Conservation (phyloP, 2,329 filamentous ascomycete genomes). For the Epichloe gansuensis region DNA sequence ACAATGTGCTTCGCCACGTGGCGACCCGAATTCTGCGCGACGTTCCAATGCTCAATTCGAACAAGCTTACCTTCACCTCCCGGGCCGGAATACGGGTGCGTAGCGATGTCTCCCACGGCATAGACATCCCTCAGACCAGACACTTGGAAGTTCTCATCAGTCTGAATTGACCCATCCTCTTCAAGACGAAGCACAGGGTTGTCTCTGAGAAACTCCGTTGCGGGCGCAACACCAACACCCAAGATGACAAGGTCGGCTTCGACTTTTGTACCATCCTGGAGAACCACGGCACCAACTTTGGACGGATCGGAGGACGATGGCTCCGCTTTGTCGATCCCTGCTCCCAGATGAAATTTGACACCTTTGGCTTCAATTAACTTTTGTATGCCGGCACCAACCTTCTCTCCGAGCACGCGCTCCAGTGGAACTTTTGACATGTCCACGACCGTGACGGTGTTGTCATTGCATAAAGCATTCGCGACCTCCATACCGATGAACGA, state of each 20-base stretch:
- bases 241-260: constrained; percentile 84
- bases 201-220: constrained; percentile 68
- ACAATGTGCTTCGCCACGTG: constrained; percentile 67
- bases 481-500: constrained; percentile 98
- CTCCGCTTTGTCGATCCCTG: constrained; percentile 71
- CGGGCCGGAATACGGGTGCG: constrained; percentile 86
- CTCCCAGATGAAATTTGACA: constrained; percentile 76
- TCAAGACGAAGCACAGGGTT: constrained; percentile 61
- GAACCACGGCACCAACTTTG: constrained; percentile 65
- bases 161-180: constrained; percentile 73
- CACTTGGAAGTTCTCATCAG: constrained; percentile 70
- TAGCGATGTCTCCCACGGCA: constrained; percentile 90
- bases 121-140: constrained; percentile 71
- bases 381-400: constrained; percentile 73
- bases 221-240: constrained; percentile 77
- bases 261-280: constrained; percentile 77
- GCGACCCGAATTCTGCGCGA: constrained; percentile 86
- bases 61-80: constrained; percentile 61
- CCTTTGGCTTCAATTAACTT: constrained; percentile 71
- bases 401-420: constrained; percentile 70
- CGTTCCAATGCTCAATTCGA: constrained; percentile 97
- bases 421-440: constrained; percentile 82
- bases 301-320: constrained; percentile 54
- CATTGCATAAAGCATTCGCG: constrained; percentile 68
- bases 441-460: constrained; percentile 75